Base-by-base conservation (phyloP, 345 rosid genomes). In the Eucalyptus caleyi region DNA sequence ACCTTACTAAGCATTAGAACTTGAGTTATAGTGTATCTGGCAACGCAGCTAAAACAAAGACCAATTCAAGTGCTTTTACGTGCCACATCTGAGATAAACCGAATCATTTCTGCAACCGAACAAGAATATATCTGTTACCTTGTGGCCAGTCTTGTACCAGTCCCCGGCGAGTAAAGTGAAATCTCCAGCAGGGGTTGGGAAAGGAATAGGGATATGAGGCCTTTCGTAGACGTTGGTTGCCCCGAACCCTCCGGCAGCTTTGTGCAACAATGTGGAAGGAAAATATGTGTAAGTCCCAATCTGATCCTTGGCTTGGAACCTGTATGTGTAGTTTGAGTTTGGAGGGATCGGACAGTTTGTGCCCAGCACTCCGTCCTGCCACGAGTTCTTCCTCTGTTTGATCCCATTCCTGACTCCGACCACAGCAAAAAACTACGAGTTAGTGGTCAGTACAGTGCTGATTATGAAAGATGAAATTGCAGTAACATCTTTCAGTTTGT, bases 121-220 rank as follows among this genome's bases (percentile, higher is more conserved):
- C 15, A 45, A 60, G 16, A 59, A 40, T 50, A 59, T 40, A 42
- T 40, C 30, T 2, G 24, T 49, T 53, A 93, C 93, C 93, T 88
- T 89, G 91, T 92, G 94, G 91, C 80, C 65, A 32, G 92, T 51
- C 90, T 87, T 92, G 91, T 93, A 94, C 98, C 98, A 95, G 90
- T 96, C 97, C 65, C 93, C 93, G 37, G 94, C 90, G 14, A 96
- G 96, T 44, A 96, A 86, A 53, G 97, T 94, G 93, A 92, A 95
- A 56, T 96, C 97, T 8, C 95, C 97, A 47, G 87, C 95, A 19
- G 95, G 94, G 81, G 11, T 50, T 5, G 92, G 81, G 56, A 93
- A 96, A 34, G 98, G 98, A 86, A 93, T 93, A 23, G 98, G 91
- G 69, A 96, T 96, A 26, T 90, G 90, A 44, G 96, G 89, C 86